Base-by-base conservation (phyloP, 2,329 filamentous ascomycete species). In the Nothophaeocryptopus gaeumannii region DNA sequence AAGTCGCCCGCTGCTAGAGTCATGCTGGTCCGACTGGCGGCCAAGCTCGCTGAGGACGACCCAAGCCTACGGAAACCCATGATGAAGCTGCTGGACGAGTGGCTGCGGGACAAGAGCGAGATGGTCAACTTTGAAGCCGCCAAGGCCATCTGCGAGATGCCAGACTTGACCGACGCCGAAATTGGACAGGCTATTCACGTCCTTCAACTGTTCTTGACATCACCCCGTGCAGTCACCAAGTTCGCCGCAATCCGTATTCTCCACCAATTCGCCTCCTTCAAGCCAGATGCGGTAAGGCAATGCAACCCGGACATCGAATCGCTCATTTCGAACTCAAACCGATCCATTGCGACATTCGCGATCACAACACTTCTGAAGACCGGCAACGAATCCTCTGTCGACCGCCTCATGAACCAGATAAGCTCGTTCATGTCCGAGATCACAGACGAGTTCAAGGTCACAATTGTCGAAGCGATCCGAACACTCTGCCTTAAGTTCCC, bases 81-180 rank as follows among this genome's bases (percentile, higher is more conserved):
- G 93, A 93, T 96, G 82, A 85, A 91, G 73, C 82, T 99, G 60
- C 81, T 99, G 63, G 92, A 97, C 70, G 88, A 90, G 65, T 97
- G 92, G 92, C 76, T 99, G 71, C 84, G 91, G 70, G 92, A 97
- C 74, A 97, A 99, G 85, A 95, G 90, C 72, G 93, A 97, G 71
- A 95, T 96, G 89, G 91, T 99, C 74, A 97, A 96, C 77, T 96
- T 99, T 62, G 93, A 99, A 74, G 93, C 93, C 46, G 93, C 93
- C 58, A 97, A 97, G 79, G 92, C 92, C 45, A 96, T 99, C 65
- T 95, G 91, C 75, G 88, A 95, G 63, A 86, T 97, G 80, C 83
- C 86, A 58, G 90, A 97, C 70, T 86, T 97, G 39, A 91, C 88
- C 50, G 93, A 99, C 67, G 85, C 84, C 47, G 92, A 99, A 71